Conservation (phyloP, 257 asterid species). For the Leonotis leonurus region DNA sequence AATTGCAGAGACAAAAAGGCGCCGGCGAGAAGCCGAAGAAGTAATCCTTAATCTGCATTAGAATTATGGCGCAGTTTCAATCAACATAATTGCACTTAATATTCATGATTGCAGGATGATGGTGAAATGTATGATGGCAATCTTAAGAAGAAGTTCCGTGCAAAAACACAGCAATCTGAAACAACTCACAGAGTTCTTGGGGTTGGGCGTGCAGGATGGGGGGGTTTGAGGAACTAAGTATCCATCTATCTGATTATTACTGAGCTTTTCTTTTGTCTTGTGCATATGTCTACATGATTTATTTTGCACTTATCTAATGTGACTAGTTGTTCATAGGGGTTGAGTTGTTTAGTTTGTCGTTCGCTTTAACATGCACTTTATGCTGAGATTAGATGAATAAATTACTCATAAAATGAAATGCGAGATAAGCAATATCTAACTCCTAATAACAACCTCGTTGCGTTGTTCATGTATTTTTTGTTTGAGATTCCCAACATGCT, state of each 20-base stretch:
- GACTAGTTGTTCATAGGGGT: too few relatives aligned
- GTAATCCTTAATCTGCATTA: slow-evolving; percentile 32
- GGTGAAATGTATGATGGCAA: slow-evolving; percentile 99
- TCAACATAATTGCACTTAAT: not conserved
- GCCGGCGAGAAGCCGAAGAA: slow-evolving; percentile 88
- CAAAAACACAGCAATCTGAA: slow-evolving; percentile 72
- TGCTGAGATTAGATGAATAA: too few relatives aligned
- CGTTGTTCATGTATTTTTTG: too few relatives aligned
- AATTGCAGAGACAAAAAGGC: slow-evolving; percentile 83
- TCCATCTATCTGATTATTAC: not conserved
- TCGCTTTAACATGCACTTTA: too few relatives aligned
- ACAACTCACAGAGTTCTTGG: slow-evolving; percentile 60
- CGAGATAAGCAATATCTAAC: too few relatives aligned
- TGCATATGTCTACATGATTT: too few relatives aligned
- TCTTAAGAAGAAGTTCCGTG: slow-evolving; percentile 95
- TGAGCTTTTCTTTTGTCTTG: too few relatives aligned
- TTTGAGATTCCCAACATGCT: too few relatives aligned
- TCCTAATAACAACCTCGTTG: too few relatives aligned
- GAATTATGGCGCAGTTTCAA: not conserved
- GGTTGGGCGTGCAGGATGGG: slow-evolving; percentile 99
- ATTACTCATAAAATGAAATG: too few relatives aligned
- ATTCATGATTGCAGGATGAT: slow-evolving; percentile 63
- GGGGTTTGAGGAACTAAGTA: slow-evolving; percentile 92
- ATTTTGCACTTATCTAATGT: too few relatives aligned
- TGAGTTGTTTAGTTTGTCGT: too few relatives aligned